These are phyloP conservation scores for Cucumis cinereus DNA, from an alignment of 306 rosid genomes.

Conservation along the genomic window DNA sequence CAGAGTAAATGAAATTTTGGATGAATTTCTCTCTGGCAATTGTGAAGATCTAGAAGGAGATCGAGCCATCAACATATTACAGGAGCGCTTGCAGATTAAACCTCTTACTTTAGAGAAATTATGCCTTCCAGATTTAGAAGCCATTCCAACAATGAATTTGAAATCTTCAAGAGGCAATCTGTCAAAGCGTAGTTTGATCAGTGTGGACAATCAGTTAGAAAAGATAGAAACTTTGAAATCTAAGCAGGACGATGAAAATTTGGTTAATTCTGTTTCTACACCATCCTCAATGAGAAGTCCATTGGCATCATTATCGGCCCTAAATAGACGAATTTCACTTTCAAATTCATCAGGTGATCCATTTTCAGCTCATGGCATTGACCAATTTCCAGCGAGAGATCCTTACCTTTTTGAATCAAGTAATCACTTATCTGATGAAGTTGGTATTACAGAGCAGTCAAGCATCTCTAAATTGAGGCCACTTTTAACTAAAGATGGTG, in stretches of 20 bases:
- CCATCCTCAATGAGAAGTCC: slow-evolving; percentile 71
- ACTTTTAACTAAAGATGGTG: slow-evolving; percentile 12
- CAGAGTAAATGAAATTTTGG: slow-evolving; percentile 28
- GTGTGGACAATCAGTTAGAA: slow-evolving; percentile 31
- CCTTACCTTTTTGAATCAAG: slow-evolving; percentile 11
- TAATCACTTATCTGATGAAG: slow-evolving; percentile 14
- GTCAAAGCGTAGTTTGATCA: slow-evolving; percentile 31
- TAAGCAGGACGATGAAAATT: slow-evolving; percentile 17
- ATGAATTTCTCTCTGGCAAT: slow-evolving; percentile 35
- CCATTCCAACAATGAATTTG: slow-evolving; percentile 25
- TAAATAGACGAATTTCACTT: slow-evolving; percentile 35
- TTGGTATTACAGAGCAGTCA: slow-evolving; percentile 19
- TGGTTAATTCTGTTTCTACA: slow-evolving; percentile 28
- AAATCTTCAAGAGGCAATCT: slow-evolving; percentile 27
- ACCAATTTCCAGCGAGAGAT: slow-evolving; percentile 15
- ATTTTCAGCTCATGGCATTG: slow-evolving; percentile 47
- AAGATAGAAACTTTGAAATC: slow-evolving; percentile 25
- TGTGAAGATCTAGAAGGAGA: slow-evolving; percentile 56
- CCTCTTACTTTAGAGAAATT: slow-evolving; percentile 41
- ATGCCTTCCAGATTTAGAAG: slow-evolving; percentile 46
- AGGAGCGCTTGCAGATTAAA: slow-evolving; percentile 58
- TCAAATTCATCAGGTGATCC: slow-evolving; percentile 39
- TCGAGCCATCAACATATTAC: slow-evolving; percentile 35
- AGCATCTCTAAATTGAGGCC: slow-evolving; percentile 14
- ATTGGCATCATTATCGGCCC: slow-evolving; percentile 29